Evolutionary conservation across 257 asterid genomes (phyloP).

Genomic region (Osmanthus fragrans): DNA sequence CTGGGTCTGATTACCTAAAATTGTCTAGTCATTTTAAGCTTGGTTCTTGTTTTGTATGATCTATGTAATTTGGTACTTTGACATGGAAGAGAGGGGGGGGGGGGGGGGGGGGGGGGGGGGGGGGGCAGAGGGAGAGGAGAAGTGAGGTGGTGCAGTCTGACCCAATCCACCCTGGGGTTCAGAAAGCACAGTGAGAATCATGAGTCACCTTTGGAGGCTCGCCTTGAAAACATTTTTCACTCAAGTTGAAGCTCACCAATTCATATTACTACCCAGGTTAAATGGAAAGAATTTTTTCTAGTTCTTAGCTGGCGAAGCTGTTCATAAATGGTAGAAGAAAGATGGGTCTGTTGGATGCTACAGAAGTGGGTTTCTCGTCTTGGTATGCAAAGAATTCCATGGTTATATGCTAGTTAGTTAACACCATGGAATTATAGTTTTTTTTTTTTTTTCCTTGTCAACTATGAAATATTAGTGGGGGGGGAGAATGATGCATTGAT

Average conservation of each 20-base stretch:
- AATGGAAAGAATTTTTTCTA: background rate
- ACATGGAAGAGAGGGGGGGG: too few species aligned
- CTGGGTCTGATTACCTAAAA: background rate
- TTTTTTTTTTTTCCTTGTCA: background rate
- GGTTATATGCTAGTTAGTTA: background rate
- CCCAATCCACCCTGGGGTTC: too few species aligned
- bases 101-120: too few species aligned
- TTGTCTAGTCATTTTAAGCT: background rate
- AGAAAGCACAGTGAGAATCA: too few species aligned
- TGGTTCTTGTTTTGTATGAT: background rate
- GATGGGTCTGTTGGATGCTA: background rate
- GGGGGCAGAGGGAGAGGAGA: too few species aligned
- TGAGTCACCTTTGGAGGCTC: too few species aligned
- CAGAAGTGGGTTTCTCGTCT: background rate
- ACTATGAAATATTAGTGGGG: background rate
- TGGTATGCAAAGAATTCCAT: background rate
- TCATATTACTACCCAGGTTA: background rate
- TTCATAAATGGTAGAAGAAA: background rate
- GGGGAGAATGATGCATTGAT: background rate
- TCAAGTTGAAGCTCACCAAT: background rate
- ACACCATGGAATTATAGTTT: background rate
- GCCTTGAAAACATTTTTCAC: background rate
- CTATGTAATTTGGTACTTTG: too few species aligned
- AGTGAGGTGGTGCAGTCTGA: too few species aligned
- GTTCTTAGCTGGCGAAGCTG: background rate